Percentiles rank a stretch among this genome's conserved stretches.
Conservation (phyloP, 257 asterid species). For the Solanum bulbocastanum region DNA sequence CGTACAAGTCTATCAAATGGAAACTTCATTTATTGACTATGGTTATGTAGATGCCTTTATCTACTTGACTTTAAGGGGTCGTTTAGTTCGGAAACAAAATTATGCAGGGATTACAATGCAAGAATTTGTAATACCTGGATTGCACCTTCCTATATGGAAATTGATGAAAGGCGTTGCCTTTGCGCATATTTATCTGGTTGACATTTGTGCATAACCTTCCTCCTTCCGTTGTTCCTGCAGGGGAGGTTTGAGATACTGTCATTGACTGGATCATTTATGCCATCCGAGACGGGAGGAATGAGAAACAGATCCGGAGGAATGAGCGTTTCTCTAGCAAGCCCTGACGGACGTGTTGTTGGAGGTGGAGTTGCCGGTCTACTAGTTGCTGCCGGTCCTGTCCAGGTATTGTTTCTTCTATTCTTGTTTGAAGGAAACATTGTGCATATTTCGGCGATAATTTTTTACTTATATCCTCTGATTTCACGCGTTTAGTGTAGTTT, state of each 20-base stretch:
- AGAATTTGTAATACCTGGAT: background rate
- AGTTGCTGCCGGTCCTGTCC: slow-evolving; percentile 84
- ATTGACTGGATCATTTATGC: slow-evolving; percentile 81
- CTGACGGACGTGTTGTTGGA: slow-evolving; percentile 91
- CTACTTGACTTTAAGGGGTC: background rate
- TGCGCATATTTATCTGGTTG: background rate
- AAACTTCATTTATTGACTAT: background rate
- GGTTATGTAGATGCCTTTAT: background rate
- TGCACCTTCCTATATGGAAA: background rate
- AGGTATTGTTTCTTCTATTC: slow-evolving; percentile 25
- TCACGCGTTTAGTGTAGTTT: background rate
- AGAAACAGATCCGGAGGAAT: slow-evolving; percentile 88
- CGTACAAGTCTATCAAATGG: background rate
- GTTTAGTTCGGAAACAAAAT: background rate
- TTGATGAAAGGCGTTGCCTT: background rate
- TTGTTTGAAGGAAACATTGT: background rate
- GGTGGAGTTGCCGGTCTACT: slow-evolving; percentile 92
- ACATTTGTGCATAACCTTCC: background rate
- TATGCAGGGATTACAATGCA: background rate
- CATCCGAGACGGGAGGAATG: slow-evolving; percentile 78
- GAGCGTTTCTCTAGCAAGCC: slow-evolving; percentile 91
- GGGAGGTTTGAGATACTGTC: slow-evolving; percentile 95
- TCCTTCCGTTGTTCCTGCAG: slow-evolving; percentile 13
- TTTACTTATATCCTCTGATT: background rate
- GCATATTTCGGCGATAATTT: background rate